Percentiles rank a stretch among this genome's conserved stretches.
These are phyloP conservation scores for Achaetomium macrosporum DNA, from an alignment of 2,329 filamentous ascomycete genomes.

Conservation along the genomic window DNA sequence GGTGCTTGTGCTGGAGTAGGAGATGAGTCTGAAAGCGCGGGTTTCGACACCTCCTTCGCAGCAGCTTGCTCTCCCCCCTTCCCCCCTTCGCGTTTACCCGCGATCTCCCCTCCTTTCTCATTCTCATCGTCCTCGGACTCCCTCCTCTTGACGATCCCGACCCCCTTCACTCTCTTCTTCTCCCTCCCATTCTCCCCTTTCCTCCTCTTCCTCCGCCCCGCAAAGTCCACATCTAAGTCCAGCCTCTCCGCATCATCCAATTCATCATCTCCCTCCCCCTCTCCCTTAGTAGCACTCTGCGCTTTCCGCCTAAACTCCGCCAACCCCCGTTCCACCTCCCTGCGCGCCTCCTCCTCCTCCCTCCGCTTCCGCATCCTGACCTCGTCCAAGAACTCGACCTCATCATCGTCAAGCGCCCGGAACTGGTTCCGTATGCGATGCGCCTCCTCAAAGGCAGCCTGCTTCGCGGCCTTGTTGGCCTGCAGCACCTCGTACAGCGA, in stretches of 20 bases:
- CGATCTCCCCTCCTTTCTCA: conserved; percentile 7
- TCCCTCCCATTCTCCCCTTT: conserved; percentile 29
- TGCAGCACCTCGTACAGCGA: conserved; percentile 70
- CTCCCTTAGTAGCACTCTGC: neutral
- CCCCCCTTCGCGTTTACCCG: neutral
- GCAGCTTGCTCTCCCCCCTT: no score
- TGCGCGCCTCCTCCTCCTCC: conserved; percentile 49
- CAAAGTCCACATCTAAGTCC: conserved; percentile 25
- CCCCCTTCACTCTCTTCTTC: conserved; percentile 11
- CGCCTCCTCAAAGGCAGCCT: conserved; percentile 74
- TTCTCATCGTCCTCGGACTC: conserved; percentile 11
- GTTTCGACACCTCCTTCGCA: neutral
- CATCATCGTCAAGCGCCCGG: conserved; percentile 69
- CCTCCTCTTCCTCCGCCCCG: conserved; percentile 30
- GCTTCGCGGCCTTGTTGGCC: conserved; percentile 80
- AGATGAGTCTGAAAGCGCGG: neutral
- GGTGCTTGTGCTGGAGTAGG: neutral
- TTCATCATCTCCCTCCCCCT: conserved; percentile 8
- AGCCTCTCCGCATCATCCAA: conserved; percentile 26
- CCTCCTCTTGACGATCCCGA: conserved; percentile 26
- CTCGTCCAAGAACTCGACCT: conserved; percentile 67
- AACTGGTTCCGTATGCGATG: conserved; percentile 70
- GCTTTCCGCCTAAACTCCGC: conserved; percentile 43
- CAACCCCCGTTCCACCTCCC: conserved; percentile 53
- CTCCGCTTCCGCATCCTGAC: conserved; percentile 43